A percentile compares a stretch with the other conserved stretches of the same genome.
phyloP scores from a whole-genome alignment of 2,329 filamentous ascomycete species.

The Pyricularia sp. region DNA sequence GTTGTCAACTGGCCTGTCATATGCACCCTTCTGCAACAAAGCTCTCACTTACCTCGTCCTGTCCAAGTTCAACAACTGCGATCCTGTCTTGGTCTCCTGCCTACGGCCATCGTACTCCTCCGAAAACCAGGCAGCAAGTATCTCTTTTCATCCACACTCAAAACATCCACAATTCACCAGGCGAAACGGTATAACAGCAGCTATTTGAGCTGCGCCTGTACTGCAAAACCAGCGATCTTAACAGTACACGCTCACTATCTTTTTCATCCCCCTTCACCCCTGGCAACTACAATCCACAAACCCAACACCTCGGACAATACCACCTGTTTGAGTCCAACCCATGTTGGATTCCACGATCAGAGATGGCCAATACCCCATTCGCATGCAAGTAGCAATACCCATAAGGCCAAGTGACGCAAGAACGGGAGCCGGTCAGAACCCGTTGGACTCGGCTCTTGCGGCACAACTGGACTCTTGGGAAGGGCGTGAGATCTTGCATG shows the following conservation, averaged over 20 bases:
- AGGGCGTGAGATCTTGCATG: background rate
- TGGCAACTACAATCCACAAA: background rate
- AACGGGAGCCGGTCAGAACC: background rate
- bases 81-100: background rate
- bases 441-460: background rate
- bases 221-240: background rate
- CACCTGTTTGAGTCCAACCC: background rate
- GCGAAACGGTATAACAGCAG: background rate
- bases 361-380: background rate
- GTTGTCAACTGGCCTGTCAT: background rate
- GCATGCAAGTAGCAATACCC: background rate
- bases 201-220: background rate
- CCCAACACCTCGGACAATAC: background rate
- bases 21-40: background rate
- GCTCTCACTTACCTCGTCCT: background rate
- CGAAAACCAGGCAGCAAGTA: background rate
- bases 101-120: background rate
- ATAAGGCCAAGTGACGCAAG: background rate
- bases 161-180: background rate
- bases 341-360: background rate
- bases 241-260: background rate
- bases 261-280: background rate
- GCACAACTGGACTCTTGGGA: background rate
- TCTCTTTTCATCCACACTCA: background rate
- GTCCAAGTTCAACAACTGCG: background rate